Evolutionary conservation across 2,329 filamentous ascomycete species (phyloP), one percentile per base, ranked within the genome.

Genomic region (Daldinia eschscholtzii): DNA sequence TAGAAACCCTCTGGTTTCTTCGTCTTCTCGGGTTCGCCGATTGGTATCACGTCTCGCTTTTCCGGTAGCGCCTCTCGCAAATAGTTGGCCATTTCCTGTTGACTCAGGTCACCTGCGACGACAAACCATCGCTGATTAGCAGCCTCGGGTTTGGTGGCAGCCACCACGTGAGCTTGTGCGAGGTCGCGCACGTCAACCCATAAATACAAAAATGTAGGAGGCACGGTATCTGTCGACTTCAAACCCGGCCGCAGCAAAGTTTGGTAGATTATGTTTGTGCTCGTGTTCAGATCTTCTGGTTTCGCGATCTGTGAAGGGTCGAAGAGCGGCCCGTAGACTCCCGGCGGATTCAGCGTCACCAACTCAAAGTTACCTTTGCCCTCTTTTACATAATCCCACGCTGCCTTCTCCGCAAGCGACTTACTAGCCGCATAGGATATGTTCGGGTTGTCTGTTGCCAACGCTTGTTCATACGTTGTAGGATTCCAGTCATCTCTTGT

Each of bases 311-410:
- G 65, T 4, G 56, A 63, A 13, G 70, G 53, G 60, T 73, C 70
- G 53, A 64, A 58, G 6, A 73, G 44, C 10, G 85, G 85, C 1
- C 85, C 85, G 56, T 83, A 81, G 0, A 86, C 83, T 66, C 85
- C 79, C 0, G 84, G 84, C 6, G 85, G 85, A 71, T 83, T 84
- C 55, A 86, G 80, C 2, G 84, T 85, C 0, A 81, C 77, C 18
- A 87, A 69, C 12, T 77, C 80, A 72, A 86, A 87, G 68, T 82
- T 83, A 2, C 83, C 84, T 74, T 84, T 84, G 75, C 85, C 83
- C 65, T 82, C 80, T 76, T 84, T 80, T 2, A 86, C 65, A 62
- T 86, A 86, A 1, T 86, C 82, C 85, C 85, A 87, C 0, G 84
- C 84, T 6, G 84, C 83, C 65, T 81, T 81, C 74, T 87, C 85